A percentile compares a stretch with the other conserved stretches of the same genome.
Evolutionary conservation across 1,284 basidiomycete genomes (phyloP).

Genomic region (Heterobasidion annosum): DNA sequence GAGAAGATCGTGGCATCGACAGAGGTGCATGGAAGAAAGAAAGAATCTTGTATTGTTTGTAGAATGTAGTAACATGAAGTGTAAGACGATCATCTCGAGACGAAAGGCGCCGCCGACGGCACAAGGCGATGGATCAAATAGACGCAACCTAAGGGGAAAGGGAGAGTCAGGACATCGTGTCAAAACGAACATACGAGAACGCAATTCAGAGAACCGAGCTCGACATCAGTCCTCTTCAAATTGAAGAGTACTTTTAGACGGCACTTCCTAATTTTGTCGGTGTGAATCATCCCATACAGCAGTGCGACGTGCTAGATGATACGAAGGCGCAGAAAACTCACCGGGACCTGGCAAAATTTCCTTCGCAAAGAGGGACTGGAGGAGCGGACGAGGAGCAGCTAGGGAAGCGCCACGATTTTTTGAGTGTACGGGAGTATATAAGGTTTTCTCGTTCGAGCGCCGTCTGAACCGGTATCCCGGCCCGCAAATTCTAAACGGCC

Average conservation of each 20-base stretch:
- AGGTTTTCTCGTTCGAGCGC: not conserved
- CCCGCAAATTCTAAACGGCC: not conserved
- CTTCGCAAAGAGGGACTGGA: not conserved
- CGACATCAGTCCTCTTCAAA: constrained; percentile 1
- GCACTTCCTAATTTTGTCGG: constrained; percentile 7
- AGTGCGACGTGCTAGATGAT: not conserved
- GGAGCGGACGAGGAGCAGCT: not conserved
- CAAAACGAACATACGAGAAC: not conserved
- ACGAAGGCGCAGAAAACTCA: not conserved
- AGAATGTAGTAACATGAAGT: not conserved
- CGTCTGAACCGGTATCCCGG: not conserved
- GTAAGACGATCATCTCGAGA: too few relatives aligned
- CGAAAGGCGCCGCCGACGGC: too few relatives aligned
- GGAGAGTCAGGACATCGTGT: not conserved
- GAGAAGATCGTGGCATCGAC: not conserved
- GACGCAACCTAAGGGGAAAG: not conserved
- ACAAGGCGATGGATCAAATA: too few relatives aligned
- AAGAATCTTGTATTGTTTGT: not conserved
- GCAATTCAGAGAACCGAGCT: constrained; percentile 5
- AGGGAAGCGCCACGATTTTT: not conserved
- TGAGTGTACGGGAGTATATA: not conserved
- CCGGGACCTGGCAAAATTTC: not conserved
- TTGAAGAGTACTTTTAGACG: constrained; percentile 3
- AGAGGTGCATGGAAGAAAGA: not conserved
- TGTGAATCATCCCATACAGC: constrained; percentile 1